Evolutionary conservation across 495 filamentous ascomycete species (phyloP).

Genomic region (Podospora pseudocomata): DNA sequence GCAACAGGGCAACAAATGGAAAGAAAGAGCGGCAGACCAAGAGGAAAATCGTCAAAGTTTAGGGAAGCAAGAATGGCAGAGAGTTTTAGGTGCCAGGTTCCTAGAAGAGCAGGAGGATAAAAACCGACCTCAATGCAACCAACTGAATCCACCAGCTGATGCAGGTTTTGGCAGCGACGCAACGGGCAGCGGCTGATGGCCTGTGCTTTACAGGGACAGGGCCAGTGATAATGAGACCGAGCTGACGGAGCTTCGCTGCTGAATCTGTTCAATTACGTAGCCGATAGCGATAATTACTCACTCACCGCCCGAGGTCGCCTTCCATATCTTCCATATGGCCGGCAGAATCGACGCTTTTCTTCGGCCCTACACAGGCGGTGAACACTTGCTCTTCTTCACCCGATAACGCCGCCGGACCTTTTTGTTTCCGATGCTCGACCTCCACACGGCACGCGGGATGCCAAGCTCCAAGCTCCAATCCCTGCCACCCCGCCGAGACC

Average conservation of each 20-base stretch:
- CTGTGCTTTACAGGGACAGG: conserved; percentile 15
- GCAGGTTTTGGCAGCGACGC: conserved; percentile 19
- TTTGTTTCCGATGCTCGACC: not conserved
- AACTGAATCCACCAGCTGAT: conserved; percentile 17
- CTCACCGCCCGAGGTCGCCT: conserved; percentile 6
- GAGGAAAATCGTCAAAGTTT: conserved; percentile 8
- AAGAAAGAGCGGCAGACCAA: conserved; percentile 4
- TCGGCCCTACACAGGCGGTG: not conserved
- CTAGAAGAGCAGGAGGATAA: conserved; percentile 14
- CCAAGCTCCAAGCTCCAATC: not conserved
- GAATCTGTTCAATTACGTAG: conserved; percentile 17
- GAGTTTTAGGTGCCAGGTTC: not conserved
- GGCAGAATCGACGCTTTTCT: conserved; percentile 2
- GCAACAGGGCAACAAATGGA: conserved; percentile 3
- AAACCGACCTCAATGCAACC: conserved; percentile 21
- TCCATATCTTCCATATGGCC: not conserved
- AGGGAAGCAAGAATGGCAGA: conserved; percentile 6
- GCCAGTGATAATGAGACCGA: conserved; percentile 12
- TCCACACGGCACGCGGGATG: conserved; percentile 1
- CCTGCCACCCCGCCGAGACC: conserved; percentile 1
- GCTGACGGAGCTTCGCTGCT: conserved; percentile 5
- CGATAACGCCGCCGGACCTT: conserved; percentile 13
- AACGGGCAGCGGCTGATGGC: conserved; percentile 5
- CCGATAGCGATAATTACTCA: not conserved
- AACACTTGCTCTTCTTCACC: not conserved